Evolutionary conservation across 306 rosid genomes (phyloP).

Genomic region (Castanea crenata): DNA sequence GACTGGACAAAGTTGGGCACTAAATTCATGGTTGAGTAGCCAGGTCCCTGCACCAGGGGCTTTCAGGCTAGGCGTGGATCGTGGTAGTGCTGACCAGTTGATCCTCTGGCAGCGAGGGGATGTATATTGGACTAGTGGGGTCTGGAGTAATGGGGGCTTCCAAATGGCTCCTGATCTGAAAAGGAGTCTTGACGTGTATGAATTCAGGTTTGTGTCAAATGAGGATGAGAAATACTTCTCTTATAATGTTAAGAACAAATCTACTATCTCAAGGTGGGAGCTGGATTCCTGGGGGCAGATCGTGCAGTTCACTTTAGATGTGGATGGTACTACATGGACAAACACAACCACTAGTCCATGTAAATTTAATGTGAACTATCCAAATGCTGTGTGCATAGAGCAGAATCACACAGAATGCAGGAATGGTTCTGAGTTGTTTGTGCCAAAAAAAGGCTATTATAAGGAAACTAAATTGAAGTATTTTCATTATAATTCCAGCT

Average conservation of each 20-base stretch:
- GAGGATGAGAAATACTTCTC: slow-evolving; percentile 24
- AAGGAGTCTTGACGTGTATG: not conserved
- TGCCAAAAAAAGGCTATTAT: slow-evolving; percentile 12
- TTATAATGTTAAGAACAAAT: slow-evolving; percentile 5
- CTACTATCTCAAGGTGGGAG: slow-evolving; percentile 24
- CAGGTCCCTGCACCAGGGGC: slow-evolving; percentile 21
- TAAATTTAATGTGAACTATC: slow-evolving; percentile 2
- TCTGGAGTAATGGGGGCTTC: slow-evolving; percentile 13
- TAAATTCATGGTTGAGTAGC: slow-evolving; percentile 27
- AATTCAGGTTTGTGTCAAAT: slow-evolving; percentile 27
- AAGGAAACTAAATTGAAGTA: not conserved
- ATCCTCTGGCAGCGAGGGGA: slow-evolving; percentile 21
- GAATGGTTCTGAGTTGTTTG: slow-evolving; percentile 16
- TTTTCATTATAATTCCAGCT: slow-evolving; percentile 4
- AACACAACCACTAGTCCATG: slow-evolving; percentile 15
- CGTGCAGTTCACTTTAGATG: slow-evolving; percentile 7
- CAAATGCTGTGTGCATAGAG: slow-evolving; percentile 19
- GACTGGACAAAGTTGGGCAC: slow-evolving; percentile 14
- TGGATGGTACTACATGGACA: slow-evolving; percentile 12
- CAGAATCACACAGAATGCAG: slow-evolving; percentile 24
- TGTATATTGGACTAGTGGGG: slow-evolving; percentile 28
- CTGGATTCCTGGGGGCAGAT: slow-evolving; percentile 31
- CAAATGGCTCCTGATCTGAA: slow-evolving; percentile 13
- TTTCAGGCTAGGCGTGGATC: slow-evolving; percentile 30
- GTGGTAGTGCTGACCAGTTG: slow-evolving; percentile 4